phyloP scores from a whole-genome alignment of 345 rosid genomes.

The Passiflora organensis region DNA sequence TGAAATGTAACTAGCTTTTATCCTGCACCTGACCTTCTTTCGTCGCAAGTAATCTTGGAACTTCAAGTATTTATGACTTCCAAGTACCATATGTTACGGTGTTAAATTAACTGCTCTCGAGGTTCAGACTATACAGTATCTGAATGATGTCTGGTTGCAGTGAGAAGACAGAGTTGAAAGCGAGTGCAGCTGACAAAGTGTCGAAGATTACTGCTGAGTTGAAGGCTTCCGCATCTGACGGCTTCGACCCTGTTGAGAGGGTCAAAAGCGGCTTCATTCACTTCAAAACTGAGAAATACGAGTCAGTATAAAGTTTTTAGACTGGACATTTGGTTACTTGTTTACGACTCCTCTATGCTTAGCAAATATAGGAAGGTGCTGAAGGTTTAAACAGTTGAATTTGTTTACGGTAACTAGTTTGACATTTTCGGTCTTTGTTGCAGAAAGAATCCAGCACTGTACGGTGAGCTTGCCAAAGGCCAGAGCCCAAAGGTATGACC shows the following conservation, averaged over 20 bases:
- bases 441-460: conserved; percentile 71
- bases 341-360: too few species aligned
- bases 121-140: too few species aligned
- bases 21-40: too few species aligned
- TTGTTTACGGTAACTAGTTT: too few species aligned
- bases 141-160: conserved; percentile 25
- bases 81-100: too few species aligned
- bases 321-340: neutral
- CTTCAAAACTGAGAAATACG: conserved; percentile 91
- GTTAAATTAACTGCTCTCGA: too few species aligned
- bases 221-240: conserved; percentile 22
- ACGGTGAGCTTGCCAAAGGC: conserved; percentile 70
- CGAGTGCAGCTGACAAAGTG: conserved; percentile 68
- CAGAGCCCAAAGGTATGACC: conserved; percentile 71
- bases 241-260: conserved; percentile 46
- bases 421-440: neutral
- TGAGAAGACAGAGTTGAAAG: conserved; percentile 70
- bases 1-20: too few species aligned
- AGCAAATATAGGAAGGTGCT: too few species aligned
- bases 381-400: too few species aligned
- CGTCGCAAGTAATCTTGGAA: too few species aligned
- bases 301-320: conserved; percentile 35
- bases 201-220: conserved; percentile 68
- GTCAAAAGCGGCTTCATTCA: conserved; percentile 63
- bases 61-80: too few species aligned